These are phyloP conservation scores for Effrenium voratum DNA, from an alignment of 73 alveolate species.

Conservation along the genomic window DNA sequence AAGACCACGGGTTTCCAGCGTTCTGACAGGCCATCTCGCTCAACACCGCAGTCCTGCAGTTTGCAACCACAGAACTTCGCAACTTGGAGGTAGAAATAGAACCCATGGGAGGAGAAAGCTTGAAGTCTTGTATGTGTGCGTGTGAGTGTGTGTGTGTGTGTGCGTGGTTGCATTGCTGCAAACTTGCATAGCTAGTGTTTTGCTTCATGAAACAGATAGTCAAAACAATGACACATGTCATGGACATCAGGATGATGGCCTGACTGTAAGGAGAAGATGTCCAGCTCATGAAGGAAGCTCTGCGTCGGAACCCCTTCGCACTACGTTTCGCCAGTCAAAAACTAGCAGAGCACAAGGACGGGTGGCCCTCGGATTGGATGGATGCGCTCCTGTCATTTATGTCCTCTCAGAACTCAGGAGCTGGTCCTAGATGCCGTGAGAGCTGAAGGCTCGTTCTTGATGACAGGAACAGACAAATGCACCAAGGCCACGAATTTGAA, in stretches of 20 bases:
- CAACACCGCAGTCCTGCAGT: conserved; percentile 42
- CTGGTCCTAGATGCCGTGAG: conserved; percentile 27
- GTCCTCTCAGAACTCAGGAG: not conserved
- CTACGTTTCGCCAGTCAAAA: conserved; percentile 3
- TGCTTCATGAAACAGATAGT: too few species aligned
- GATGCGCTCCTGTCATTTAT: not conserved
- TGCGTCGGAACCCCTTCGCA: conserved; percentile 56
- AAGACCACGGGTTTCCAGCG: too few species aligned
- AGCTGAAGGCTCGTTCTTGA: conserved; percentile 10
- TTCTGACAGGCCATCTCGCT: too few species aligned
- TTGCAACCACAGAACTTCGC: not conserved
- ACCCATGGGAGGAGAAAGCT: too few species aligned
- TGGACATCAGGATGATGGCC: too few species aligned
- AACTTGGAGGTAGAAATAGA: not conserved
- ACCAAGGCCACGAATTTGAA: not conserved
- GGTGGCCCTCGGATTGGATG: not conserved
- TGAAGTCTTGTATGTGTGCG: too few species aligned
- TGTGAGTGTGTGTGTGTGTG: too few species aligned
- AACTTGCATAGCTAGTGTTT: too few species aligned
- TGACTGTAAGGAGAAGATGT: conserved; percentile 46
- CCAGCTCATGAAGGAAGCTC: not conserved
- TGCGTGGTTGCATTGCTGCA: too few species aligned
- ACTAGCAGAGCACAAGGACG: not conserved
- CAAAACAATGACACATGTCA: too few species aligned
- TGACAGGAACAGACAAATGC: not conserved